A percentile compares a stretch with the other conserved stretches of the same genome.
phyloP scores from a whole-genome alignment of 352 stramenopile species.

The Globisporangium alternatum region DNA sequence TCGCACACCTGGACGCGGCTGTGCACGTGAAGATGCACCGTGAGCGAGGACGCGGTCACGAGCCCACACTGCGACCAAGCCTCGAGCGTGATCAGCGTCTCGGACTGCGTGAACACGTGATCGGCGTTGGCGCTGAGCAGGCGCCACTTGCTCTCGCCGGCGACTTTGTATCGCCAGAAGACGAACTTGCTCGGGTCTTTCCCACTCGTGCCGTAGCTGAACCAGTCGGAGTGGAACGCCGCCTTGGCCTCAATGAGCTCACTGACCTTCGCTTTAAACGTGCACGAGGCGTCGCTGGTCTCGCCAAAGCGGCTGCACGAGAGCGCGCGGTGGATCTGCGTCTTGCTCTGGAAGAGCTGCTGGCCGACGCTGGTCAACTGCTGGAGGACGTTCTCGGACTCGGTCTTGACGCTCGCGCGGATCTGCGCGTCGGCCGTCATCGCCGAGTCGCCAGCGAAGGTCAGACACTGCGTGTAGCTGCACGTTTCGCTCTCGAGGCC shows the following conservation, averaged over 20 bases:
- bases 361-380: not conserved
- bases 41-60: conserved; percentile 26
- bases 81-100: conserved; percentile 23
- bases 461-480: conserved; percentile 15
- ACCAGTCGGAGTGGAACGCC: conserved; percentile 9
- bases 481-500: conserved; percentile 12
- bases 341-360: conserved; percentile 13
- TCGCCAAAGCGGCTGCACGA: conserved; percentile 14
- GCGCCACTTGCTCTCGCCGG: conserved; percentile 16
- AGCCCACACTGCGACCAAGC: conserved; percentile 40
- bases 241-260: conserved; percentile 12
- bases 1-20: conserved; percentile 30
- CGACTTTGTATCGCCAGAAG: conserved; percentile 21
- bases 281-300: conserved; percentile 5
- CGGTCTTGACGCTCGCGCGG: conserved; percentile 1
- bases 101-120: conserved; percentile 14
- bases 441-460: conserved; percentile 5
- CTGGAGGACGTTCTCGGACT: conserved; percentile 9
- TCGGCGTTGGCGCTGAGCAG: conserved; percentile 6
- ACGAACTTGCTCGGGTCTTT: conserved; percentile 16
- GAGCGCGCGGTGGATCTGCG: conserved; percentile 20
- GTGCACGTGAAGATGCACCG: conserved; percentile 35
- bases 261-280: conserved; percentile 2
- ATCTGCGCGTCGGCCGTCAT: conserved; percentile 4
- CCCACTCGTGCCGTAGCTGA: not conserved